These are phyloP conservation scores for Hemisphaericaspora xylanilytica DNA, from an alignment of 1,139 yeast genomes.

Conservation along the genomic window DNA sequence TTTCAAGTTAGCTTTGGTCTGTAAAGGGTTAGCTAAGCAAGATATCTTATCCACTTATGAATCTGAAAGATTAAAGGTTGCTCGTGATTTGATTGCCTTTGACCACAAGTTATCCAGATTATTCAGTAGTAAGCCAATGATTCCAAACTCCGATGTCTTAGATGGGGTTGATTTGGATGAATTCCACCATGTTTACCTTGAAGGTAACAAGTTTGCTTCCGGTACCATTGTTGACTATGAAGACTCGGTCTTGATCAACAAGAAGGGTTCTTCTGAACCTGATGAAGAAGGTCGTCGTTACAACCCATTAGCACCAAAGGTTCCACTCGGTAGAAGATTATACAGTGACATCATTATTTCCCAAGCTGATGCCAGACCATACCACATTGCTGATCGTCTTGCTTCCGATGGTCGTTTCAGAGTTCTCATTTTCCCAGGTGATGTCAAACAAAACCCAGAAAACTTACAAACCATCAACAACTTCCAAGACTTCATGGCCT, in stretches of 20 bases:
- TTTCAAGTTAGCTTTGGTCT: slow-evolving; percentile 35
- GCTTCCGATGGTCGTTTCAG: slow-evolving; percentile 26
- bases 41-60: slow-evolving; percentile 30
- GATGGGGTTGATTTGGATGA: slow-evolving; percentile 28
- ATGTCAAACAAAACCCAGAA: slow-evolving; percentile 14
- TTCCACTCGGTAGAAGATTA: slow-evolving; percentile 28
- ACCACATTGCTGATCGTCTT: slow-evolving; percentile 22
- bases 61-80: slow-evolving; percentile 29
- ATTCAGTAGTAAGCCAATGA: slow-evolving; percentile 29
- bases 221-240: slow-evolving; percentile 30
- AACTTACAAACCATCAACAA: slow-evolving; percentile 13
- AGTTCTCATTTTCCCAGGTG: slow-evolving; percentile 26
- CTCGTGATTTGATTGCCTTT: slow-evolving; percentile 31
- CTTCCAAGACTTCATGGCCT: slow-evolving; percentile 18
- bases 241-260: slow-evolving; percentile 17
- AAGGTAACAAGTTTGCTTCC: slow-evolving; percentile 31
- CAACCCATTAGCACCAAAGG: slow-evolving; percentile 19
- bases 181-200: slow-evolving; percentile 24
- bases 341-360: slow-evolving; percentile 20
- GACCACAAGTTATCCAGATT: slow-evolving; percentile 31
- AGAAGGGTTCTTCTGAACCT: slow-evolving; percentile 4
- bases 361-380: slow-evolving; percentile 26
- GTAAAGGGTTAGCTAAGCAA: slow-evolving; percentile 22
- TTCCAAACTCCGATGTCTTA: slow-evolving; percentile 15
- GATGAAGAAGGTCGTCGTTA: slow-evolving; percentile 9